A percentile compares a stretch with the other conserved stretches of the same genome.
phyloP scores from a whole-genome alignment of 2,329 filamentous ascomycete genomes.

The Diaporthe batatas region DNA sequence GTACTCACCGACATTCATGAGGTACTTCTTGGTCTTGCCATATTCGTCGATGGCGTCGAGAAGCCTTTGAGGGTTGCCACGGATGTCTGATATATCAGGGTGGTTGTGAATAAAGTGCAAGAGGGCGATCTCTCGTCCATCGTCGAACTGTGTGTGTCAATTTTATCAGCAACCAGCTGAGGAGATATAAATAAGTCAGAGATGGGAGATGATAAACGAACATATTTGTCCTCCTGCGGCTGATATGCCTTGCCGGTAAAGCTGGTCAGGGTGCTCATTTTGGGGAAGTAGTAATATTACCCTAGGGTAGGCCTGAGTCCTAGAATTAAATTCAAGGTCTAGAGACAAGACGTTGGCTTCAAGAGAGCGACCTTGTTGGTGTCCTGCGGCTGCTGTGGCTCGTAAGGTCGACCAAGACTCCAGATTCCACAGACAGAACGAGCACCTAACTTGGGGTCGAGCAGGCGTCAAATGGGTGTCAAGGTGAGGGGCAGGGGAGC shows the following conservation, averaged over 20 bases:
- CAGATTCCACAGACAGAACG: background rate
- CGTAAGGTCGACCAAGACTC: background rate
- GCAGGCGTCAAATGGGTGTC: background rate
- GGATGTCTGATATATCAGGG: conserved; percentile 71
- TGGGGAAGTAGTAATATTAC: background rate
- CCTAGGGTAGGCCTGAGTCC: too few species aligned
- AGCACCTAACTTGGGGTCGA: conserved; percentile 10
- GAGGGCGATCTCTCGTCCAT: conserved; percentile 81
- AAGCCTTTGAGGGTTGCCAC: conserved; percentile 73
- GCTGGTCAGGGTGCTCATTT: conserved; percentile 36
- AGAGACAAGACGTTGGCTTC: background rate
- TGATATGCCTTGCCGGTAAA: conserved; percentile 58
- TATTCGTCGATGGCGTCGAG: conserved; percentile 79
- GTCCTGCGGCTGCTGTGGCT: background rate
- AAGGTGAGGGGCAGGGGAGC: conserved; percentile 20
- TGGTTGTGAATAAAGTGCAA: conserved; percentile 77
- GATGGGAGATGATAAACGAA: conserved; percentile 39
- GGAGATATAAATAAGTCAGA: background rate
- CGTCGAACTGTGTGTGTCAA: conserved; percentile 65
- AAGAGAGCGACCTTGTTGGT: conserved; percentile 5
- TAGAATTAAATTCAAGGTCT: background rate
- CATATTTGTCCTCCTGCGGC: conserved; percentile 57
- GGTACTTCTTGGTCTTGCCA: conserved; percentile 70
- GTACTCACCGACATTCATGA: conserved; percentile 84
- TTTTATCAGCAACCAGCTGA: background rate